Evolutionary conservation across 108 stramenopile genomes (phyloP), one percentile per base, ranked within the genome.

Genomic region (Cyclostephanos tholiformis): DNA sequence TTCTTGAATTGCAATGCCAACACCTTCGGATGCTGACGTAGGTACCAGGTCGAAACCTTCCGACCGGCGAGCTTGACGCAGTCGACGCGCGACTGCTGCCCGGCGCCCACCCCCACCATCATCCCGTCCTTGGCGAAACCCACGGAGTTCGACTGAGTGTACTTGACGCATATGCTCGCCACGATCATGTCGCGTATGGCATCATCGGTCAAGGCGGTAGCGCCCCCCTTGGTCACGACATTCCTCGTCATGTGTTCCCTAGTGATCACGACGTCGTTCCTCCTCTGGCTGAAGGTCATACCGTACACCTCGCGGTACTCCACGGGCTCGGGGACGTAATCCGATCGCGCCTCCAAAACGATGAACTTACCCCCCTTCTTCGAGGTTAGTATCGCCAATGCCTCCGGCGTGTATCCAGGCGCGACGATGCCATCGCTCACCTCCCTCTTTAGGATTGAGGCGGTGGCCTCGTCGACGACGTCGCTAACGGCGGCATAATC

Each of bases 21-120:
- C 2, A 99, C 98, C 89, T 98, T 97, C 72, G 96, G 97, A 75
- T 98, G 98, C 77, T 99, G 99, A 59, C 99, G 85, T 23, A 99
- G 84, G 51, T 91, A 97, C 98, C 98, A 99, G 20, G 95, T 95
- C 46, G 70, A 58, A 27, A 98, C 98, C 91, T 99, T 99, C 39
- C 97, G 89, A 0, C 95, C 99, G 16, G 99, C 99, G 32, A 99
- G 86, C 77, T 99, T 99, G 65, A 99, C 98, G 75, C 99, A 99
- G 79, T 99, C 99, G 2, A 99, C 99, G 48, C 99, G 95, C 71
- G 90, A 92, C 87, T 99, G 99, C 82, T 99, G 99, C 20, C 99
- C 99, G 29, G 99, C 99, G 30, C 99, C 99, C n/a, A 99, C 97
- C 23, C 99, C 99, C 22, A 99, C 94, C 97, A 99, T 97, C 96